A percentile compares a stretch with the other conserved stretches of the same genome.
Evolutionary conservation across 495 filamentous ascomycete genomes (phyloP).

Genomic region (Penicillium chermesinum): DNA sequence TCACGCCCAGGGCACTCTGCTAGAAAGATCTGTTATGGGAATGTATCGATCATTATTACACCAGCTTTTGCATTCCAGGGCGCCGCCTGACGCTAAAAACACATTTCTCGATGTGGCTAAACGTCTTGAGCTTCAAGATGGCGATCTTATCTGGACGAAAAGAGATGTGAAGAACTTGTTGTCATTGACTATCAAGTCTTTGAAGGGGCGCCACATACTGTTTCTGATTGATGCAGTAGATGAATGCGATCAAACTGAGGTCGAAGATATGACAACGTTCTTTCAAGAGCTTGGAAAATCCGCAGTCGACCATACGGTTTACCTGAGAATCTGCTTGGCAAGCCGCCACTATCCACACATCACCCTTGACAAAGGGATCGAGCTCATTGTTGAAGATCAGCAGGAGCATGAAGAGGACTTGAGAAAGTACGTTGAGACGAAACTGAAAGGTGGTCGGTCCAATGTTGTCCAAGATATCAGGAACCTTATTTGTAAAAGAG

Average conservation of each 20-base stretch:
- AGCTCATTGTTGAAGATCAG: neutral
- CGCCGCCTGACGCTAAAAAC: too few relatives aligned
- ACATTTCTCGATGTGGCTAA: too few relatives aligned
- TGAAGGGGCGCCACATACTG: too few relatives aligned
- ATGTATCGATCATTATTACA: too few relatives aligned
- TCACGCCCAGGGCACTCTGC: too few relatives aligned
- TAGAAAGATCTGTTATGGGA: too few relatives aligned
- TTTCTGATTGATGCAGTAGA: neutral
- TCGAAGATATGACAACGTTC: neutral
- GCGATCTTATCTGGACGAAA: too few relatives aligned
- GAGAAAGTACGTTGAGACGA: neutral
- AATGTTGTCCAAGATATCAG: constrained; percentile 10
- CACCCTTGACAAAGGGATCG: neutral
- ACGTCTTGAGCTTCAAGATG: too few relatives aligned
- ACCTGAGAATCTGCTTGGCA: neutral
- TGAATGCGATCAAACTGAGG: neutral
- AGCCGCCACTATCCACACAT: neutral
- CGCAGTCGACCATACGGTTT: neutral
- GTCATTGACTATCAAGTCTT: too few relatives aligned
- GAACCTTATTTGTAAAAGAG: constrained; percentile 30
- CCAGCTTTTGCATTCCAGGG: too few relatives aligned
- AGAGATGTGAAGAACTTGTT: too few relatives aligned
- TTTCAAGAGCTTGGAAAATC: neutral
- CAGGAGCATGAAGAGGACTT: neutral
- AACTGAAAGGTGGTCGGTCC: neutral